Percentiles rank a stretch among this genome's conserved stretches.
These are phyloP conservation scores for Solanum acaule DNA, from an alignment of 257 asterid species.

Conservation along the genomic window DNA sequence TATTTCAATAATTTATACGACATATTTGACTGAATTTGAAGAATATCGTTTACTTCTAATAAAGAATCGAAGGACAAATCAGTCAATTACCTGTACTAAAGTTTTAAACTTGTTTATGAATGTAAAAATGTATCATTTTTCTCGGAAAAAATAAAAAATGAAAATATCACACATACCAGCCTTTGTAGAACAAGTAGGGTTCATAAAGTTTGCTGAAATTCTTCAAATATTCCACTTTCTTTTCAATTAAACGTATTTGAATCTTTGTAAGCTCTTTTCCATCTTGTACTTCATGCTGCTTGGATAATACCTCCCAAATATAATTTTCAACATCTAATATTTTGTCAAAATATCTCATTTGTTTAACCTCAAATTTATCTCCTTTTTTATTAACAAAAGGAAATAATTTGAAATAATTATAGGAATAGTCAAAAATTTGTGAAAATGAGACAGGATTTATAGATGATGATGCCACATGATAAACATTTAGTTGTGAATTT, in stretches of 20 bases:
- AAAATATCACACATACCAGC: background rate
- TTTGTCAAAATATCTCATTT: background rate
- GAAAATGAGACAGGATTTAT: constrained; percentile 4
- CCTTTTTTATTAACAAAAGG: background rate
- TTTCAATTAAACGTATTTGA: background rate
- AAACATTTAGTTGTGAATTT: constrained; percentile 3
- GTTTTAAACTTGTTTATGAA: background rate
- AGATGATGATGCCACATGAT: constrained; percentile 23
- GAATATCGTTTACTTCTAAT: background rate
- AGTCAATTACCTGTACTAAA: too few species aligned
- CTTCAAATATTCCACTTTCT: background rate
- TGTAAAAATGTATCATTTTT: background rate
- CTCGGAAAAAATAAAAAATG: background rate
- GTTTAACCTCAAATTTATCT: background rate
- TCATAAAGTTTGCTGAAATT: background rate
- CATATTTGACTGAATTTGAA: background rate
- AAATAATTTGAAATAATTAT: constrained; percentile 9
- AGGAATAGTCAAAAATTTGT: background rate
- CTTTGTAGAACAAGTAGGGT: background rate
- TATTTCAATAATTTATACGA: too few species aligned
- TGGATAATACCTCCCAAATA: background rate
- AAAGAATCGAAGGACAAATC: too few species aligned
- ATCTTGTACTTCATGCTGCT: background rate
- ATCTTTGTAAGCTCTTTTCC: background rate
- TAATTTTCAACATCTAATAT: background rate